These are phyloP conservation scores for Saururus chinensis DNA, from an alignment of 164 flowering plant species.

Conservation along the genomic window DNA sequence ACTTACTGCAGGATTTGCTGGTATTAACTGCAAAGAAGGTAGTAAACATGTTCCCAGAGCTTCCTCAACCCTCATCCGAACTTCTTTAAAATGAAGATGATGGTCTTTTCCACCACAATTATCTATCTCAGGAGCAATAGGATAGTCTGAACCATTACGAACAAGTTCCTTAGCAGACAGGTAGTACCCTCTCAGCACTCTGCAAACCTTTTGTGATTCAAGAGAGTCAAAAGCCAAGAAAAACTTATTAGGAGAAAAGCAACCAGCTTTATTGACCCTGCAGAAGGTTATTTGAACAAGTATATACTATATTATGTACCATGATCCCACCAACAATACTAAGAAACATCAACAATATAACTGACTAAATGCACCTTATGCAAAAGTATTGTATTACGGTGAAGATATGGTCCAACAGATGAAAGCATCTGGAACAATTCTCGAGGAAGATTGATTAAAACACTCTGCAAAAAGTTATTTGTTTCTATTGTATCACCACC, in stretches of 20 bases:
- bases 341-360: no score
- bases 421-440: constrained; percentile 94
- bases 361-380: constrained; percentile 60
- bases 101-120: constrained; percentile 26
- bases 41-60: constrained; percentile 88
- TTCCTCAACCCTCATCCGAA: constrained; percentile 77
- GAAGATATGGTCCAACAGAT: constrained; percentile 81
- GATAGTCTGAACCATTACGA: constrained; percentile 21
- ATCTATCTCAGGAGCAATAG: constrained; percentile 19
- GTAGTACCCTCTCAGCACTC: constrained; percentile 77
- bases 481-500: constrained; percentile 33
- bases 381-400: constrained; percentile 68
- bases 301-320: not conserved
- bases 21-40: constrained; percentile 92
- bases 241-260: not conserved
- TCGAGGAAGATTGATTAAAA: constrained; percentile 54
- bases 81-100: constrained; percentile 68
- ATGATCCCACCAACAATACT: not conserved
- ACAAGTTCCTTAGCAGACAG: constrained; percentile 54
- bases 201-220: constrained; percentile 50
- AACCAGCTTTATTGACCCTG: no score
- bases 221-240: not conserved
- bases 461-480: constrained; percentile 16
- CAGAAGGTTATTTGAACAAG: no score
- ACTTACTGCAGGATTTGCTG: constrained; percentile 98